Evolutionary conservation across 2,329 filamentous ascomycete species (phyloP).

Genomic region (Scedosporium aurantiacum): DNA sequence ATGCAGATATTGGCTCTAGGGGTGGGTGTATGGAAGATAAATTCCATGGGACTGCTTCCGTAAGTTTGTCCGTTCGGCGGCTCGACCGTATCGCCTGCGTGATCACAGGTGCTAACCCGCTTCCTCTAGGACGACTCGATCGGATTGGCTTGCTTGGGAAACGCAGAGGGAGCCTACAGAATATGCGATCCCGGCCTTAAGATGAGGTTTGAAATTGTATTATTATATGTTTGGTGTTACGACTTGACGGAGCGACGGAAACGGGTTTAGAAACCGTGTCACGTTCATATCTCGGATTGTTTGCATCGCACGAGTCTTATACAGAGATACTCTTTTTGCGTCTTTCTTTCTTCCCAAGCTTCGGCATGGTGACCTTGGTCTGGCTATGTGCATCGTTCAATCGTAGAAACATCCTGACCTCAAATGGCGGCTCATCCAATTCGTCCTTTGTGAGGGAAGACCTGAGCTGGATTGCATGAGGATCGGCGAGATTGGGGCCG

Average conservation of each 20-base stretch:
- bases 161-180: constrained; percentile 58
- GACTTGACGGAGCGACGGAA: neutral
- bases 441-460: no score
- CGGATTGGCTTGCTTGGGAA: constrained; percentile 98
- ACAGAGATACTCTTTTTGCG: no score
- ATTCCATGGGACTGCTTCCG: constrained; percentile 90
- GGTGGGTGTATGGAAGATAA: constrained; percentile 91
- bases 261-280: no score
- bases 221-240: neutral
- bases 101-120: neutral
- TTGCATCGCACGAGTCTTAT: neutral
- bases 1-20: constrained; percentile 79
- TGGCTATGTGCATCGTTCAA: no score
- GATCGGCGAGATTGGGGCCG: no score
- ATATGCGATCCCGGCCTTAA: constrained; percentile 51
- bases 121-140: constrained; percentile 66
- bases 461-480: no score
- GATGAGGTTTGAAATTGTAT: constrained; percentile 10
- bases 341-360: no score
- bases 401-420: no score
- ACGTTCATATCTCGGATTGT: neutral
- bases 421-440: no score
- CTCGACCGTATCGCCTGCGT: neutral
- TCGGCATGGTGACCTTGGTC: no score
- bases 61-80: constrained; percentile 34